phyloP scores from a whole-genome alignment of 2,329 filamentous ascomycete species.

The Akanthomyces lecanii region DNA sequence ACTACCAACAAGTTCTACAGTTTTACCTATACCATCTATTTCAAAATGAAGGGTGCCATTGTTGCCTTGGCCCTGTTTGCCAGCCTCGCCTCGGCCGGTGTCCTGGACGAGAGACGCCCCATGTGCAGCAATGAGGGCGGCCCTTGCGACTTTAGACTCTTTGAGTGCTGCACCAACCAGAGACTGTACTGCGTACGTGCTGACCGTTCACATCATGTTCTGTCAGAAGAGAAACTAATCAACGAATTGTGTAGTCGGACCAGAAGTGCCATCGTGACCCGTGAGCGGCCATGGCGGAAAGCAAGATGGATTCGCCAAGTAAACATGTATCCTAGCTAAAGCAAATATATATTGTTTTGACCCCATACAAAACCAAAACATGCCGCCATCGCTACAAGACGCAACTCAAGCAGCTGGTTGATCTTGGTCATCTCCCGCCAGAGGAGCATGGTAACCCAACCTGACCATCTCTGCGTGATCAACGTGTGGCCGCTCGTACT shows the following conservation, averaged over 20 bases:
- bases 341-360: too few species aligned
- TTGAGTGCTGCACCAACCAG: not conserved
- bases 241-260: too few species aligned
- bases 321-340: too few species aligned
- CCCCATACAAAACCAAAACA: too few species aligned
- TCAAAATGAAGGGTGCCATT: conserved; percentile 1
- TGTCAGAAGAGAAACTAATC: too few species aligned
- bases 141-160: not conserved
- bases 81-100: not conserved
- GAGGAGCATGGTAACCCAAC: not conserved
- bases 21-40: not conserved
- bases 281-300: not conserved
- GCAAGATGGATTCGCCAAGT: not conserved
- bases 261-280: too few species aligned
- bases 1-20: not conserved
- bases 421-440: not conserved
- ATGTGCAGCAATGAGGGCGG: not conserved
- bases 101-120: conserved; percentile 2
- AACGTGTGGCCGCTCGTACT: not conserved
- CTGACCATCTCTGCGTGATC: not conserved
- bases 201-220: not conserved
- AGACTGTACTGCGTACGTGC: not conserved
- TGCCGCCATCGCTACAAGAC: too few species aligned
- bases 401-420: too few species aligned
- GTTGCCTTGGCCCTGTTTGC: not conserved